Base-by-base conservation (phyloP, 192 early-diverging fungal genomes). In the Backusella psychrophila region DNA sequence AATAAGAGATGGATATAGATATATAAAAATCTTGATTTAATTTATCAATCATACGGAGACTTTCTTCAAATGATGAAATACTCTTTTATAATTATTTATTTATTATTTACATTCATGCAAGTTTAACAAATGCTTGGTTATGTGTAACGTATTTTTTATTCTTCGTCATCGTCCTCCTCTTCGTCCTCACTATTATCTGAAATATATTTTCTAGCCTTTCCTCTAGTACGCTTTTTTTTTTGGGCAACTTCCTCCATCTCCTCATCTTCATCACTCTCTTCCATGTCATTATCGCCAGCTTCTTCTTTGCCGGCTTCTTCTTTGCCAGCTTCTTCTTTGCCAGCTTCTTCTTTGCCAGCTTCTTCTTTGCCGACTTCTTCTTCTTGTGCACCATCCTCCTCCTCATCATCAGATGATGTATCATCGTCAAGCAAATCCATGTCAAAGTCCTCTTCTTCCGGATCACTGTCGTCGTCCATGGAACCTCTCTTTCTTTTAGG, bases 161-260 rank as follows among this genome's bases (percentile, higher is more conserved):
- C 21, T 14, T 63, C 56, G 12, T 63, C 56, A 4, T 5, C 56
- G 3, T 63, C 56, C 2, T 59, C 53, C 7, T 56, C 53, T 4
- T 23, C 53, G 11, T 59, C 56, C 56, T 63, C 56, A 3, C 26
- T 23, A 0, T 26, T 11, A 26, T 21, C 21, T 3, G n/a, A 23
- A 5, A 26, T 29, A 63, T 52, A 53, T 19, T 38, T 39, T 21
- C 23, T 26, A n/a, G 15, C 59, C 14, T 72, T 77, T 63, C 56
- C 33, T 79, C 73, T 36, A 34, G 36, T 1, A 66, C 66, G 19
- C 68, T 41, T 14, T 69, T n/a, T 38, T 81, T 80, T 17, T 69
- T 34, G 73, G 77, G 63, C 14, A 77, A 46, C 69, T 83, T 80
- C 12, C 76, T 63, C 63, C 83, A 77, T 52, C 77, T 68, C 77